Evolutionary conservation across 192 early-diverging fungal species (phyloP).

Genomic region (Pilobolus umbonatus): DNA sequence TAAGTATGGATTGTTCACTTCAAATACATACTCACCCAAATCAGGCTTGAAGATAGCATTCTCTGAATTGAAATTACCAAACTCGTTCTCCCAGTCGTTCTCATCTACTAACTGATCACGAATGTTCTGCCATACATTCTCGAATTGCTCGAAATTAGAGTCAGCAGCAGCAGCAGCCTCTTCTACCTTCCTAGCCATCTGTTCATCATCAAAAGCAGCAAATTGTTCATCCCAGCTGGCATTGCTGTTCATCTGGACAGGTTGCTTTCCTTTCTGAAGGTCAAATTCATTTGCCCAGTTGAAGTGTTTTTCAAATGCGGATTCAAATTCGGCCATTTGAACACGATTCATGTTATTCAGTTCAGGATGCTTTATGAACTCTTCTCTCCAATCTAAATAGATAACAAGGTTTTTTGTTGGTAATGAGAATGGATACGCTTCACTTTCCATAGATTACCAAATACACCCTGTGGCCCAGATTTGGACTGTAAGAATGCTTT

Average conservation of each 20-base stretch:
- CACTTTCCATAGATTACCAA: constrained; percentile 12
- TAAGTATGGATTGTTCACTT: constrained; percentile 70
- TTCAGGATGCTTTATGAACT: constrained; percentile 46
- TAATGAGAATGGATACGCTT: not conserved
- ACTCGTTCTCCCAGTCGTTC: constrained; percentile 46
- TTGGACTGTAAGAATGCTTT: constrained; percentile 35
- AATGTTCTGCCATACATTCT: constrained; percentile 47
- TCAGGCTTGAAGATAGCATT: constrained; percentile 51
- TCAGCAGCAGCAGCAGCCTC: constrained; percentile 33
- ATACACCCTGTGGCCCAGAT: constrained; percentile 5
- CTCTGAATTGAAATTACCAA: constrained; percentile 41
- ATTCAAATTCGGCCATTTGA: constrained; percentile 51
- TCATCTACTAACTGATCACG: constrained; percentile 13
- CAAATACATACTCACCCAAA: constrained; percentile 80
- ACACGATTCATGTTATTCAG: constrained; percentile 19
- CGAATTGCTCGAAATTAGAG: constrained; percentile 39
- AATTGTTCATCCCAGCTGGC: constrained; percentile 59
- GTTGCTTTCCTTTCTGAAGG: constrained; percentile 53
- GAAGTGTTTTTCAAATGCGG: constrained; percentile 54
- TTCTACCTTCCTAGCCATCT: constrained; percentile 33
- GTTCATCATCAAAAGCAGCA: constrained; percentile 43
- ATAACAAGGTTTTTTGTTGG: not conserved
- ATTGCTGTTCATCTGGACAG: constrained; percentile 31
- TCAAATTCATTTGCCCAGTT: constrained; percentile 78
- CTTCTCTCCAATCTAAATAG: constrained; percentile 50